Conservation (phyloP, 805 yeast genomes). For the Yarrowia sp. region DNA sequence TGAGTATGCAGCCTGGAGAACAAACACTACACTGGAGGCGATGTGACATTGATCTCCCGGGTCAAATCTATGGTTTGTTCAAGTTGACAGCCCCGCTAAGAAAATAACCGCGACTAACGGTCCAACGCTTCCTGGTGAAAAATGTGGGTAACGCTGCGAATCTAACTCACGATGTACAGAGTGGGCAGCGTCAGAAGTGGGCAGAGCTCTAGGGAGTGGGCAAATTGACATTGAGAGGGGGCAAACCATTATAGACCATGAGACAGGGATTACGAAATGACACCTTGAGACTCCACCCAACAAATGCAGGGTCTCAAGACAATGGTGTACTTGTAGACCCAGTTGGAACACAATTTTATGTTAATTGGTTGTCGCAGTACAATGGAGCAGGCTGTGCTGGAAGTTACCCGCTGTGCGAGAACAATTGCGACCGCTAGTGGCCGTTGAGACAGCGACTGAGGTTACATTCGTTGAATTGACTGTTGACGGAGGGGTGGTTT, state of each 20-base stretch:
- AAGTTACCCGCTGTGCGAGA: not conserved
- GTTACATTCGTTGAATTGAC: not conserved
- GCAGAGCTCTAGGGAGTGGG: too few species aligned
- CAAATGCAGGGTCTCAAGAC: conserved; percentile 1
- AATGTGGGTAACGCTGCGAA: not conserved
- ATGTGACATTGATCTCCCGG: not conserved
- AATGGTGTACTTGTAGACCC: not conserved
- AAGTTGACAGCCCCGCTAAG: not conserved
- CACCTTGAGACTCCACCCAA: not conserved
- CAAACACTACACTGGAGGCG: not conserved
- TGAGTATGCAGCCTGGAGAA: too few species aligned
- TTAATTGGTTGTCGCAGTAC: not conserved
- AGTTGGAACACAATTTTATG: not conserved
- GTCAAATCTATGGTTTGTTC: not conserved
- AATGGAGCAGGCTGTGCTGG: not conserved
- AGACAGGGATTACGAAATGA: not conserved
- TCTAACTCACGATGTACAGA: not conserved
- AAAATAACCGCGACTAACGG: not conserved
- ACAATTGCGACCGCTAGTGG: not conserved
- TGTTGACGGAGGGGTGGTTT: not conserved
- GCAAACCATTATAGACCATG: too few species aligned
- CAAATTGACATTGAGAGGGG: not conserved
- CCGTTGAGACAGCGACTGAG: not conserved
- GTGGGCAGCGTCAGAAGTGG: too few species aligned
- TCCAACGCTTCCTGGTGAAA: not conserved